Evolutionary conservation across 1,284 basidiomycete species (phyloP).

Genomic region (Ustilago bromivora): DNA sequence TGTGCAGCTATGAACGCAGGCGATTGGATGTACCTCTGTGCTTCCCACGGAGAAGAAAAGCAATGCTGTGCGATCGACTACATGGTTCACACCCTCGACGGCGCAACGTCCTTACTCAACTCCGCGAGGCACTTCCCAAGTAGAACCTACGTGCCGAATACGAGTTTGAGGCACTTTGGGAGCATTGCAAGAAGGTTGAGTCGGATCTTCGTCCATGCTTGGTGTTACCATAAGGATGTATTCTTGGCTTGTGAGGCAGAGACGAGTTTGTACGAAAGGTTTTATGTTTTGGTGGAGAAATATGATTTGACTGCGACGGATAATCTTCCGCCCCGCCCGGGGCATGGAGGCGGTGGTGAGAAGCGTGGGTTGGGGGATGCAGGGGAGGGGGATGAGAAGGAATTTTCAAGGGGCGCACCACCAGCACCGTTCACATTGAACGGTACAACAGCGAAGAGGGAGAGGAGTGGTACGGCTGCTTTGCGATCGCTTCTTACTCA

Average conservation of each 20-base stretch:
- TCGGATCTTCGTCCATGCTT: constrained; percentile 94
- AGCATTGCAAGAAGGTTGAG: constrained; percentile 88
- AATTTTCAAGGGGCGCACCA: constrained; percentile 25
- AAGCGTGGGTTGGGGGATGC: not conserved
- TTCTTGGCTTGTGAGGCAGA: constrained; percentile 91
- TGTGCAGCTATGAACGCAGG: constrained; percentile 98
- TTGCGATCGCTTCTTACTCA: constrained; percentile 26
- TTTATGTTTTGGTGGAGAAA: constrained; percentile 82
- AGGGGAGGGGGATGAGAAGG: constrained; percentile 7
- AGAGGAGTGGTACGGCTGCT: constrained; percentile 36
- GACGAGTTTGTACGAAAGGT: constrained; percentile 89
- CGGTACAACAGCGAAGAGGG: constrained; percentile 34
- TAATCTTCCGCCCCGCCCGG: constrained; percentile 36
- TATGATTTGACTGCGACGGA: constrained; percentile 76
- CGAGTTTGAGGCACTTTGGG: constrained; percentile 86
- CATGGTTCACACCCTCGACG: constrained; percentile 92
- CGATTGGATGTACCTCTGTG: constrained; percentile 95
- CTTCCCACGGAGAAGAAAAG: constrained; percentile 77
- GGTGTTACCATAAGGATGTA: constrained; percentile 80
- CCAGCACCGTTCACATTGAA: constrained; percentile 21
- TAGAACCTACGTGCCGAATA: constrained; percentile 72
- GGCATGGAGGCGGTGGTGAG: constrained; percentile 7
- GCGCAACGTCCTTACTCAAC: constrained; percentile 90
- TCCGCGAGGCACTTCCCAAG: constrained; percentile 87
- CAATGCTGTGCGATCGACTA: constrained; percentile 95